Percentiles rank a stretch among this genome's conserved stretches.
Evolutionary conservation across 1,284 basidiomycete genomes (phyloP).

Genomic region (Neolentinus lepideus): DNA sequence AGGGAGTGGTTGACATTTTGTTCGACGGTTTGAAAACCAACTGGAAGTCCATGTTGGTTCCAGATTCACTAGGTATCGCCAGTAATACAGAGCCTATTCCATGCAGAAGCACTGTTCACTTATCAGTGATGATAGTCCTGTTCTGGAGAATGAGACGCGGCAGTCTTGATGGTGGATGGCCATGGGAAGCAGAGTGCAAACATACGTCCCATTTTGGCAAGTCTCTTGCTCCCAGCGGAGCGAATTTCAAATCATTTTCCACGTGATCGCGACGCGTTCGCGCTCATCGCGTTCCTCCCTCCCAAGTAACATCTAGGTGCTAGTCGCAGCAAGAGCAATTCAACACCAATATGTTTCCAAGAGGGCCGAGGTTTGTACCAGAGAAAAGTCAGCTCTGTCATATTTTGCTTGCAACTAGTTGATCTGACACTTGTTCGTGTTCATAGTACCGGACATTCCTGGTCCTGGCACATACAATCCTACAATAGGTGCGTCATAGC

Average conservation of each 20-base stretch:
- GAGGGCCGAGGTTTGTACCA: conserved; percentile 30
- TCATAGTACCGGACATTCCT: conserved; percentile 28
- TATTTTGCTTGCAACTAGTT: background rate
- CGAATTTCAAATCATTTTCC: background rate
- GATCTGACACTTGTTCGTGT: conserved; percentile 5
- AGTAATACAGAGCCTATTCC: no score
- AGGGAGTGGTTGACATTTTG: no score
- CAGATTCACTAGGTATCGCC: no score
- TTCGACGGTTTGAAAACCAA: no score
- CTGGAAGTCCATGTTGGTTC: no score
- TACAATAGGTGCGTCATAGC: background rate
- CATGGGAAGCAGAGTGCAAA: background rate
- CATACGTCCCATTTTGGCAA: background rate
- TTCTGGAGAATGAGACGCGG: no score
- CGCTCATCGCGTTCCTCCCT: background rate
- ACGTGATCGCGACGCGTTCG: background rate
- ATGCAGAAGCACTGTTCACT: no score
- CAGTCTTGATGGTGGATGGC: background rate
- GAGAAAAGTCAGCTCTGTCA: conserved; percentile 25
- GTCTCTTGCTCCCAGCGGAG: background rate
- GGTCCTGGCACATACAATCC: conserved; percentile 29
- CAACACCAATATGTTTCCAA: conserved; percentile 27
- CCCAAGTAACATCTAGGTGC: background rate
- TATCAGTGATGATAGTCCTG: no score
- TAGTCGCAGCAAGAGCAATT: background rate